Base-by-base conservation (phyloP, 768 basidiomycete genomes). In the Naganishia kalamii region DNA sequence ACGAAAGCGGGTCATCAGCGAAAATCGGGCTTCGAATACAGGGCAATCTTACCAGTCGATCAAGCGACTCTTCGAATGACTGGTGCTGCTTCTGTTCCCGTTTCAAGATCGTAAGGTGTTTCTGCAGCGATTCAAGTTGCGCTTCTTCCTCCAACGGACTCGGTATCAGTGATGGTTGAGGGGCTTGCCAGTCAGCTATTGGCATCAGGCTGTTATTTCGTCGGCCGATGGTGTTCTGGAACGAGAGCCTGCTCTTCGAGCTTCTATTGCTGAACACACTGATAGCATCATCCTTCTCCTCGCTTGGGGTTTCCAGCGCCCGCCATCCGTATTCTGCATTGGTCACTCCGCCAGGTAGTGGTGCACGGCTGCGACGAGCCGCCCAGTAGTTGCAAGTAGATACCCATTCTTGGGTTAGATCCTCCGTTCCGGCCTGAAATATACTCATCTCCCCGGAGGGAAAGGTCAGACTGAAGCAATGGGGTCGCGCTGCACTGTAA, bases 251-350 rank as follows among this genome's bases (percentile, higher is more conserved):
- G 74, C 90, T 90, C 60, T 86, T 85, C 4, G 84, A 85, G 70
- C 89, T 90, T 29, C 86, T 84, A 8, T 89, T 83, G 71, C 89
- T 93, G 73, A 86, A 77, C 19, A 82, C 81, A 76, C 90, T 90
- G 25, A 83, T 73, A 13, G 72, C 77, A 63, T 81, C 81, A 61
- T 87, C 82, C 6, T 63, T 62, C 13, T 68, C 70, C 6, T 61
- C 59, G 17, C 23, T 29, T 1, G 54, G 41, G 32, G 47, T 46
- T 43, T 52, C 50, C 8, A 91, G 83, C 21, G 90, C 84, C 76
- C 86, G 93, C 96, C 96, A 99, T 10, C 96, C 96, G 74, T 98
- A 96, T 77, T 99, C 96, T 89, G 98, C 94, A 80, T 98, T 99
- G 52, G 91, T 92, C 8, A 99, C 93, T 25, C 96, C 96, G 4